A percentile compares a stretch with the other conserved stretches of the same genome.
Conservation (phyloP, 2,329 filamentous ascomycete species). For the Fusarium chaquense region DNA sequence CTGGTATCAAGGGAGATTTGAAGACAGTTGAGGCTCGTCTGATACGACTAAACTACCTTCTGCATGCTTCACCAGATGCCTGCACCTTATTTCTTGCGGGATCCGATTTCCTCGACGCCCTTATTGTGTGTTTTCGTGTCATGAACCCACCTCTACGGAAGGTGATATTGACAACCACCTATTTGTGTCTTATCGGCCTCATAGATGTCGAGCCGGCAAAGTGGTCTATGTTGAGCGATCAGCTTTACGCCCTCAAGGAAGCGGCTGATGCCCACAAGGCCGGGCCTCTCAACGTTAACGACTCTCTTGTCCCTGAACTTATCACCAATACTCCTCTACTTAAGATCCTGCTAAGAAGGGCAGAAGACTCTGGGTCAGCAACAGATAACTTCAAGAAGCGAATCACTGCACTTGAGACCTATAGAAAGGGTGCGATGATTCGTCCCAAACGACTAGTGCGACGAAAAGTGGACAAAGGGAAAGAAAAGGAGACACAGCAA, state of each 20-base stretch:
- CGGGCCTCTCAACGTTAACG: constrained; percentile 67
- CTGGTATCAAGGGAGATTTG: constrained; percentile 67
- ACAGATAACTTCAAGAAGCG: constrained; percentile 70
- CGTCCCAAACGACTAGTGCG: constrained; percentile 64
- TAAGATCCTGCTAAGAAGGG: constrained; percentile 68
- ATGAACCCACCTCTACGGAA: constrained; percentile 73
- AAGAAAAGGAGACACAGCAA: constrained; percentile 59
- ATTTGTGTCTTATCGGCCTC: constrained; percentile 79
- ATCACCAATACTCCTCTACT: constrained; percentile 84
- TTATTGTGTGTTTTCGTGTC: constrained; percentile 73
- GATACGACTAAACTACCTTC: constrained; percentile 70
- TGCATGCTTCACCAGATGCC: constrained; percentile 69
- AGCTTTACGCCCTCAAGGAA: constrained; percentile 82
- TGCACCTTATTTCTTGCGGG: constrained; percentile 80
- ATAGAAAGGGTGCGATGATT: constrained; percentile 66
- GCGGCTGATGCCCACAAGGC: constrained; percentile 73
- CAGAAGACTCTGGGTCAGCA: constrained; percentile 62
- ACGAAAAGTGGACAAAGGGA: constrained; percentile 75
- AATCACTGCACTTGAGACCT: constrained; percentile 69
- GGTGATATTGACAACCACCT: constrained; percentile 77
- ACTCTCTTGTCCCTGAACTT: constrained; percentile 83
- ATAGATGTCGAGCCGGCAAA: constrained; percentile 75
- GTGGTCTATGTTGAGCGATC: constrained; percentile 81
- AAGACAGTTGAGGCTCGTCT: constrained; percentile 67
- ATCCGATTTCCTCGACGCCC: constrained; percentile 86